Percentiles rank a stretch among this genome's conserved stretches.
phyloP scores from a whole-genome alignment of 257 asterid species.

The Solanum pimpinellifolium region DNA sequence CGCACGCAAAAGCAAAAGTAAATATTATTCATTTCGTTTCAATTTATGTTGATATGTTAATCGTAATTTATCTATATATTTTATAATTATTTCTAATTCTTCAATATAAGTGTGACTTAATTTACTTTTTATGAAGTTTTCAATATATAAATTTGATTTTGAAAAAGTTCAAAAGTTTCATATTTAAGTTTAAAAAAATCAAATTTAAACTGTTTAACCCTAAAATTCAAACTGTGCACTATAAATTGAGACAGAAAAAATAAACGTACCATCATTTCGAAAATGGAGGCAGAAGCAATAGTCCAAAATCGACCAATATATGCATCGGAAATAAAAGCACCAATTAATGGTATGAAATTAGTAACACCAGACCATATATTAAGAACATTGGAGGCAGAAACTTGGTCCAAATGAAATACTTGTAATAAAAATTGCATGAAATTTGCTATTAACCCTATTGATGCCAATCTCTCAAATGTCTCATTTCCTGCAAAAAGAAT shows the following conservation, averaged over 20 bases:
- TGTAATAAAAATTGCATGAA: slow-evolving; percentile 49
- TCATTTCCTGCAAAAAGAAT: slow-evolving; percentile 39
- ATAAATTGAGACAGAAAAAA: no score
- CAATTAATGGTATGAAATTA: slow-evolving; percentile 41
- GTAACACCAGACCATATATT: slow-evolving; percentile 42
- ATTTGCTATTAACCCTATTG: slow-evolving; percentile 42
- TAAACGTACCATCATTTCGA: slow-evolving; percentile 25
- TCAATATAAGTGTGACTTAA: no score
- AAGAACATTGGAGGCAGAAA: slow-evolving; percentile 42
- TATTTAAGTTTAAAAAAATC: no score
- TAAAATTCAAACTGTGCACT: no score
- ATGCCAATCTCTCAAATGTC: slow-evolving; percentile 55
- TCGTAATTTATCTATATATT: no score
- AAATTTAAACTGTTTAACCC: no score
- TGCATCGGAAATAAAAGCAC: slow-evolving; percentile 52
- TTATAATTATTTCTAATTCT: no score
- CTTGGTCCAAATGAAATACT: slow-evolving; percentile 54
- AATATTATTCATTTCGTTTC: no score
- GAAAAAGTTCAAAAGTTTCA: no score
- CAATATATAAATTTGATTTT: no score
- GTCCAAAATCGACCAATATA: slow-evolving; percentile 48
- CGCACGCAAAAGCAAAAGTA: not conserved
- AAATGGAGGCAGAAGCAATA: slow-evolving; percentile 41
- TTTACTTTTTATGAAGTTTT: no score
- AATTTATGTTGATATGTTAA: no score